Base-by-base conservation (phyloP, 306 rosid species). In the Quercus berberidifolia region DNA sequence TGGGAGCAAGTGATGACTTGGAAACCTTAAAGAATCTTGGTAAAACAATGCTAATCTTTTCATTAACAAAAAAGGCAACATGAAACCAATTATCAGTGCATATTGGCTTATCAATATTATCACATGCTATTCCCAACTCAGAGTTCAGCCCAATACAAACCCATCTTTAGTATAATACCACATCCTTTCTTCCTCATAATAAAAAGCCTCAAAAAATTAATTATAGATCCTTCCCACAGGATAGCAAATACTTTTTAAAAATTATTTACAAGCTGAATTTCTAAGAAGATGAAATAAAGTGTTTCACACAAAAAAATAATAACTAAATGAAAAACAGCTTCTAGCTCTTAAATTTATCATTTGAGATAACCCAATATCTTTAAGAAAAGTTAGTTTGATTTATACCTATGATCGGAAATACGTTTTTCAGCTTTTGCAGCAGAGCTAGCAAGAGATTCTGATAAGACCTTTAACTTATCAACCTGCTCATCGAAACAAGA, bases 381-480 rank as follows among this genome's bases (percentile, higher is more conserved):
- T 30, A 33, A 33, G 69, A 62, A 62, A 26, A 41, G 46, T 33
- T 70, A 49, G 67, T 68, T 59, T 33, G 67, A 69, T 23, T 79
- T 55, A 69, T 82, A 96, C 99, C 99, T 93, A 78, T 91, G 86
- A 54, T 96, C 99, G 79, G 88, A 83, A 85, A 96, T 93, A 79
- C 98, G 99, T 83, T 91, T 96, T 86, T 93, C 98, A 79, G 99
- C 91, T 85, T 91, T 96, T 81, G 82, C 82, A 75, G 93, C 89
- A 75, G 99, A 96, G 87, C 92, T 93, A 55, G 97, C 84, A 81
- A 96, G 99, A 80, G 99, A 96, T 56, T 93, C 99, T 38, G 91
- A 86, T 74, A 96, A 88, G 71, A 96, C 92, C 88, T 89, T 96
- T 91, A 96, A 84, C 87, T 96, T 96, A 82, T 96, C 99, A 80